Base-by-base conservation (phyloP, 139 green algal genomes). In the Asterochloris sp. region DNA sequence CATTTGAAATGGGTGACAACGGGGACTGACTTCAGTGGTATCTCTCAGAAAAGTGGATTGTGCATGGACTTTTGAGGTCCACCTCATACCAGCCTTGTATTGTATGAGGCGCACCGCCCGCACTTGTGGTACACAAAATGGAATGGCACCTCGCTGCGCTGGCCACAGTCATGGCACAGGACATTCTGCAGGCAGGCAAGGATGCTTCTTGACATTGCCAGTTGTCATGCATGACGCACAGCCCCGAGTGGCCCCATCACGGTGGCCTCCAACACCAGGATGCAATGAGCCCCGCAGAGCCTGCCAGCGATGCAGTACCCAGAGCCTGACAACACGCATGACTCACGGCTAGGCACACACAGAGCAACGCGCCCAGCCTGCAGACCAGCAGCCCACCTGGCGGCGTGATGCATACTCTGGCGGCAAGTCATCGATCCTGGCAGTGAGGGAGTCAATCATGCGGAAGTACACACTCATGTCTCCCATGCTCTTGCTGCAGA, bases 101-200 rank as follows among this genome's bases (percentile, higher is more conserved):
- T 99, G 92, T 99, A 99, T 12, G 93, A 97, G 23, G 82, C 78
- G 85, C 96, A 99, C 66, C 88, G 73, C 0, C 78, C 73, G 86
- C 96, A 99, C 27, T 94, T 93, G 89, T 99, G 96, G 89, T 99
- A 98, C 17, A 98, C 95, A 90, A 96, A 99, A 81, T 98, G 96
- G 80, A 97, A 99, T 0, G 90, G 84, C 21, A 91, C 92, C 62
- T 91, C 83, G 74, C 90, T 87, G 12, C 81, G 83, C 62, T 85
- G 79, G 61, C 88, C 91, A 85, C 96, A 99, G 83, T 99, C 96
- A 84, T 98, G 96, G 90, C 96, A 99, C 76, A 95, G 86, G n/a
- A 99, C 88, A 13, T 85, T 71, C 91, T 99, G 96, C 78, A 80
- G 11, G 4, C 62, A 61, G 62, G 12, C 12, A 9, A 60, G 21